Conservation (phyloP, 805 yeast genomes). For the Diddensiella santjacobensis region DNA sequence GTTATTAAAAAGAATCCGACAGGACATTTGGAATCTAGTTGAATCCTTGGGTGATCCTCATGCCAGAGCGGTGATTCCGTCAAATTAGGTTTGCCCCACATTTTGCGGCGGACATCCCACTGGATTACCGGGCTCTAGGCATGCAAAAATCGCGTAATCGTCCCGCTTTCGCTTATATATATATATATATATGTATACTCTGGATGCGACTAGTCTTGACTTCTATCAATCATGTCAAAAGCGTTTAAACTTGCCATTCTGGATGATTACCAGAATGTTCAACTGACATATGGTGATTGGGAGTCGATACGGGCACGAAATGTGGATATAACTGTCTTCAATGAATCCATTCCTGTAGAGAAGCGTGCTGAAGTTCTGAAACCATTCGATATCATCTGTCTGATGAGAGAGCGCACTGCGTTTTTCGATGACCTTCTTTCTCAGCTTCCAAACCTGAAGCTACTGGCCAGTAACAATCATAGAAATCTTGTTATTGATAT, state of each 20-base stretch:
- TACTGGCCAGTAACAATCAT: conserved; percentile 22
- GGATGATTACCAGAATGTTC: conserved; percentile 24
- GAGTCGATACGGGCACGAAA: conserved; percentile 7
- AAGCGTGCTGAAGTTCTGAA: conserved; percentile 12
- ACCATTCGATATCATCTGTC: conserved; percentile 20
- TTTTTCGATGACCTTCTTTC: conserved; percentile 12
- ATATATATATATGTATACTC: no score
- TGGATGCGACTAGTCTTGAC: no score
- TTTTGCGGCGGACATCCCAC: no score
- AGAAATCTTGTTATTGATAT: conserved; percentile 22
- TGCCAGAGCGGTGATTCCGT: no score
- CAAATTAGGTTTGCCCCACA: no score
- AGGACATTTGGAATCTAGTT: no score
- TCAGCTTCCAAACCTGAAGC: conserved; percentile 21
- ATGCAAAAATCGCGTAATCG: no score
- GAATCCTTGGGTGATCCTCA: no score
- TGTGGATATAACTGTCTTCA: conserved; percentile 20
- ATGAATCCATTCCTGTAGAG: conserved; percentile 13
- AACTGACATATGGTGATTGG: conserved; percentile 22
- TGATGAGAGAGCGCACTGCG: conserved; percentile 26
- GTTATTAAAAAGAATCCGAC: no score
- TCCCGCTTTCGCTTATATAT: no score
- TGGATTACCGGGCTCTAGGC: no score
- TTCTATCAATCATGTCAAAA: no score
- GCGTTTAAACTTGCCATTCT: conserved; percentile 18